Base-by-base conservation (phyloP, 306 rosid genomes). In the Bauhinia variegata region DNA sequence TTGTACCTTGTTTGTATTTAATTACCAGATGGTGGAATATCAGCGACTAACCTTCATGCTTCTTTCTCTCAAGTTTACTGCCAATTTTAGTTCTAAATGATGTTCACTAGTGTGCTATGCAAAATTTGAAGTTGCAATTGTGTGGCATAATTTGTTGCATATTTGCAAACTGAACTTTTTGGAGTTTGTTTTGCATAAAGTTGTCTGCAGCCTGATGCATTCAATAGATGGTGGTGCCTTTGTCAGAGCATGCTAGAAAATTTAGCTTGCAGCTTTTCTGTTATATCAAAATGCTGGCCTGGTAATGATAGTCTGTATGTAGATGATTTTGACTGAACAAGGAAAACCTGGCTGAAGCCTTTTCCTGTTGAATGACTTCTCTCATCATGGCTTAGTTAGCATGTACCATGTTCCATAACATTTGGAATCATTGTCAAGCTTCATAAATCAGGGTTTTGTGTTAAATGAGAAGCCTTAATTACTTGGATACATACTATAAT, bases 91-190 rank as follows among this genome's bases (percentile, higher is more conserved):
- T 36, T 52, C 11, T 44, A 34, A 54, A 18, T 34, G 52, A 63
- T 42, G 32, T 44, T 44, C 12, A 11, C 44, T 6, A 18, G 5
- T 61, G 47, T 34, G 60, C 47, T 38, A 28, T 18, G 38, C 42
- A 16, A 14, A 58, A 37, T 36, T 47, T 14, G 11, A 46, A 39
- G 51, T 39, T 51, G 54, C 54, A 60, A 34, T 4, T 3, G 37
- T 7, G 28, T 51, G 5, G 46, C 55, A 61, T 41, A 12, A 41
- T 72, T 42, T 31, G 47, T 34, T 63, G 23, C 14, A 37, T 60
- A 41, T 72, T 62, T 28, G 11, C 28, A 36, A 72, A 18, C 46
- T 61, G 36, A 43, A 48, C 53, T 16, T 46, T 63, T 64, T 17
- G 31, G 38, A 43, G 54, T 15, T 42, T 5, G 37, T 19, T 52